Base-by-base conservation (phyloP, 257 asterid species). In the Verbena officinalis region DNA sequence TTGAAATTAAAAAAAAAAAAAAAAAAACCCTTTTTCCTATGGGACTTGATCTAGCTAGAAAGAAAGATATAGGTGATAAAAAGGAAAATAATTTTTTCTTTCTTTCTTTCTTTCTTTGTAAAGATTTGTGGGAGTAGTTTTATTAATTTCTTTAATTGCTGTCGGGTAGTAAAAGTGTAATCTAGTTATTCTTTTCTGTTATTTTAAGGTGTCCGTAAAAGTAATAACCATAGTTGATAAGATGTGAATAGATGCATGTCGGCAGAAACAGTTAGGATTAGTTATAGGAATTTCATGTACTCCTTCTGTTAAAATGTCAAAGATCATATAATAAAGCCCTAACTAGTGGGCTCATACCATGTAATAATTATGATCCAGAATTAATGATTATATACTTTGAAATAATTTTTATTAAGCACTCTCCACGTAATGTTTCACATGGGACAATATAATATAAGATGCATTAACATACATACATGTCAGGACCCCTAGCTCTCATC, bases 211-310 rank as follows among this genome's bases (percentile, higher is more conserved):
- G 48, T 7, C 21, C 31, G 68, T 63, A 54, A 43, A 66, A 23
- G 56, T 23, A 42, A 57, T 56, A 23, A 24, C 23, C 10, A 57
- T 42, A 43, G 3, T 30, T 34, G 23, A 13, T 60, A 52, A 69
- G 39, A 60, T 69, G 69, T 60, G 60, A 57, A 44, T 50, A 52
- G 50, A 9, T 69, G n/a, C n/a, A n/a, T n/a, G 67, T 68, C 67
- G 45, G 74, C 55, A 68, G 2, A 5, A 6, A 23, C 33, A 59
- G 53, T 50, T 23, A 30, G 19, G 17, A 40, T 45, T 59, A 56
- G 69, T 70, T 70, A 70, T 48, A 55, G 72, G 19, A 59, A 49
- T 17, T 36, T 4, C 9, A 36, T 36, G 63, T 39, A 52, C 48
- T 60, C 39, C 17, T 1, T 39, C 8, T 49, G 23, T 59, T 48